Percentiles rank a stretch among this genome's conserved stretches.
Conservation (phyloP, 768 basidiomycete genomes). For the Chalciporus chontae region DNA sequence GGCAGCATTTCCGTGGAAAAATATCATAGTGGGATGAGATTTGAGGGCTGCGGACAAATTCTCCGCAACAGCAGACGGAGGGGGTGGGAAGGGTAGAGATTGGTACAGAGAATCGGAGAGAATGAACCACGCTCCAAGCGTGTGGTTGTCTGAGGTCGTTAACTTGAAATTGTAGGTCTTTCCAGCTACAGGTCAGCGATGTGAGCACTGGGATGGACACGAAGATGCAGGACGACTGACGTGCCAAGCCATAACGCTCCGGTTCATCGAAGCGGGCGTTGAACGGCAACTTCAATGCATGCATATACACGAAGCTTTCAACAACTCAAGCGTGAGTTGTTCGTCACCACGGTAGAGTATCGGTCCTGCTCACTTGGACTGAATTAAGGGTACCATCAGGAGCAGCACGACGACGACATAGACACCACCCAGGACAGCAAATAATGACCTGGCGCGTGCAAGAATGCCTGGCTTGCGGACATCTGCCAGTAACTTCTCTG, state of each 20-base stretch:
- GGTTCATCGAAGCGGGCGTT: slow-evolving; percentile 63
- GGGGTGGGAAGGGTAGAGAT: slow-evolving; percentile 38
- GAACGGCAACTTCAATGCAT: slow-evolving; percentile 61
- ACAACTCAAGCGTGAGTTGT: slow-evolving; percentile 15
- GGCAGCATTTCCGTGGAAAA: slow-evolving; percentile 87
- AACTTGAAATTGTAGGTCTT: slow-evolving; percentile 74
- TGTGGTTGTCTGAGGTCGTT: slow-evolving; percentile 70
- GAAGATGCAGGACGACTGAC: slow-evolving; percentile 39
- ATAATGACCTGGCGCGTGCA: slow-evolving; percentile 27
- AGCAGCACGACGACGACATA: slow-evolving; percentile 54
- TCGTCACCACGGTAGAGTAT: slow-evolving; percentile 13
- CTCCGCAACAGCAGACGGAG: slow-evolving; percentile 33
- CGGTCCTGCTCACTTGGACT: slow-evolving; percentile 54
- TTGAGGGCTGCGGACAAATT: slow-evolving; percentile 54
- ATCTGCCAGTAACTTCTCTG: background rate
- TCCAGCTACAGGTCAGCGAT: slow-evolving; percentile 46
- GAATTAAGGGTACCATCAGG: slow-evolving; percentile 60
- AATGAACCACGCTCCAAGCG: slow-evolving; percentile 84
- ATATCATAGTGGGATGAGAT: slow-evolving; percentile 74
- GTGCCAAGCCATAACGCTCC: slow-evolving; percentile 77
- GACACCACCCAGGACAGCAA: slow-evolving; percentile 43
- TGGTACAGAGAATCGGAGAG: slow-evolving; percentile 66
- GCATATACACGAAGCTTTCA: slow-evolving; percentile 56
- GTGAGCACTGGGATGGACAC: background rate
- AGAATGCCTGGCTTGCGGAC: slow-evolving; percentile 17